These are phyloP conservation scores for Lentinula sp. DNA, from an alignment of 768 basidiomycete genomes.

Conservation along the genomic window DNA sequence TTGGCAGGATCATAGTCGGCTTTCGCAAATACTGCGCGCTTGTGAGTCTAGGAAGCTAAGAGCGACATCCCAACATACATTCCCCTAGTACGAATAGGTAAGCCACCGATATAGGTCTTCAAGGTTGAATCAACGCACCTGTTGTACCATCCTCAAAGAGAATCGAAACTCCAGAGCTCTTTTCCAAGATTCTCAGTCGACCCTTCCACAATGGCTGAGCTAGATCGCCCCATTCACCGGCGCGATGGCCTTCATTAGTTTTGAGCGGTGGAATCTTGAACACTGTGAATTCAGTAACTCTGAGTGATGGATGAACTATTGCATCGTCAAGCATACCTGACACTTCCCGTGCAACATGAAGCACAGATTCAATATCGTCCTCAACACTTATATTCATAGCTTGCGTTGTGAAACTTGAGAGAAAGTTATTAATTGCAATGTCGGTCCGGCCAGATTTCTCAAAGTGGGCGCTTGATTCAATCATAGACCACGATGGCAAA, in stretches of 20 bases:
- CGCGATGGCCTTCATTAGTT: conserved; percentile 84
- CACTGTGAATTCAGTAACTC: conserved; percentile 38
- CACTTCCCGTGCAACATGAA: conserved; percentile 87
- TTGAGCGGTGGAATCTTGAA: conserved; percentile 89
- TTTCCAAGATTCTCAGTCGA: conserved; percentile 79
- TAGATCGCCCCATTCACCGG: conserved; percentile 90
- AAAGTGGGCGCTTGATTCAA: neutral
- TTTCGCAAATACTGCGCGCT: conserved; percentile 70
- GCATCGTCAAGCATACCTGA: conserved; percentile 50
- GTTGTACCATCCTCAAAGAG: conserved; percentile 77
- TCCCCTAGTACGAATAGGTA: conserved; percentile 40
- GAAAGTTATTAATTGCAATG: neutral
- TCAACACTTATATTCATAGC: conserved; percentile 46
- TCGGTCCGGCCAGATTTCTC: neutral
- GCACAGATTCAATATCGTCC: conserved; percentile 84
- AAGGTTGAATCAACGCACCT: conserved; percentile 41
- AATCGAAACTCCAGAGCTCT: conserved; percentile 57
- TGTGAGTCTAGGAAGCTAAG: conserved; percentile 11
- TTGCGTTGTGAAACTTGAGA: neutral
- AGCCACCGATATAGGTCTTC: neutral
- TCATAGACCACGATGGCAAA: conserved; percentile 33
- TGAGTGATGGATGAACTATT: conserved; percentile 9
- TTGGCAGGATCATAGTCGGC: conserved; percentile 74
- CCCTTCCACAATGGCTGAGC: conserved; percentile 87
- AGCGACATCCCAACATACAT: conserved; percentile 37